Conservation (phyloP, 805 yeast genomes). For the Starmera quercuum region DNA sequence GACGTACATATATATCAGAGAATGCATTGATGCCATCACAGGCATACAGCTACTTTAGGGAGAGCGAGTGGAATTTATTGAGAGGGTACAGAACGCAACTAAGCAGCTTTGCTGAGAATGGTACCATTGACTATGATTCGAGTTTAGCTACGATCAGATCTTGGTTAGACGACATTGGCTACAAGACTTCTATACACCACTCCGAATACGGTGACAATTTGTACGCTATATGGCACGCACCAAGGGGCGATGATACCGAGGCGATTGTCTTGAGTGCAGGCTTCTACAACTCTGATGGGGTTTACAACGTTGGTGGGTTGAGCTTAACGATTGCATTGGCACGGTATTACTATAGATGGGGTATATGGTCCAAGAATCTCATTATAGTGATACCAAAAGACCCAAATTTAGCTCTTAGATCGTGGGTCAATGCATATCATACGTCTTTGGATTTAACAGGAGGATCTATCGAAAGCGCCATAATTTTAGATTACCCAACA, state of each 20-base stretch:
- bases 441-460: constrained; percentile 78
- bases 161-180: constrained; percentile 71
- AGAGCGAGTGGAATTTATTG: constrained; percentile 87
- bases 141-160: constrained; percentile 36
- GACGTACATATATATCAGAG: constrained; percentile 84
- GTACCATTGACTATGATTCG: constrained; percentile 21
- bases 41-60: constrained; percentile 85
- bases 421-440: constrained; percentile 95
- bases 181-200: constrained; percentile 44
- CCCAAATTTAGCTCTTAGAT: constrained; percentile 56
- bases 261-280: constrained; percentile 89
- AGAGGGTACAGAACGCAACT: constrained; percentile 65
- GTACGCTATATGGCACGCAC: constrained; percentile 84
- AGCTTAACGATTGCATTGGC: constrained; percentile 67
- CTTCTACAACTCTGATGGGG: constrained; percentile 63
- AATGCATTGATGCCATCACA: constrained; percentile 97
- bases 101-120: constrained; percentile 23
- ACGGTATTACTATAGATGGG: constrained; percentile 75
- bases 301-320: constrained; percentile 72
- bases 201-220: constrained; percentile 37
- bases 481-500: constrained; percentile 73
- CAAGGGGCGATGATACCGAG: constrained; percentile 94
- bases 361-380: constrained; percentile 93
- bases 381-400: constrained; percentile 78
- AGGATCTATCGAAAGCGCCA: constrained; percentile 88